phyloP scores from a whole-genome alignment of 2,329 filamentous ascomycete genomes.

The Penicillium sclerotiorum region DNA sequence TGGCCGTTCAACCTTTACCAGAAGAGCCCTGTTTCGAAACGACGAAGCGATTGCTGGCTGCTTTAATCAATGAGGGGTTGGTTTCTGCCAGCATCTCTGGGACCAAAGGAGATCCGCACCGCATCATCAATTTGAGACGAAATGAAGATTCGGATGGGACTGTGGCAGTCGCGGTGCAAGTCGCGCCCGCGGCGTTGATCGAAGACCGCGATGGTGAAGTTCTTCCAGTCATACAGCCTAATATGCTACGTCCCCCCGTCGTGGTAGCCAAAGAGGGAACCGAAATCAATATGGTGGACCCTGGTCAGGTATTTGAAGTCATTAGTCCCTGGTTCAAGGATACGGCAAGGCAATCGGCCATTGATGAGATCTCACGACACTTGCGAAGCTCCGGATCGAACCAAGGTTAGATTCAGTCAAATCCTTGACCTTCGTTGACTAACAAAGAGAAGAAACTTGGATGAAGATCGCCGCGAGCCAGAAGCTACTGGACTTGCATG shows the following conservation, averaged over 20 bases:
- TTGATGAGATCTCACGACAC: conserved; percentile 3
- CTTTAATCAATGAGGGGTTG: background rate
- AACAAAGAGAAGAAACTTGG: conserved; percentile 4
- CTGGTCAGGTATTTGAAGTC: background rate
- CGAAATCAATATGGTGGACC: background rate
- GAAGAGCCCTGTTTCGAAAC: conserved; percentile 5
- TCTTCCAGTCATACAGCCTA: conserved; percentile 1
- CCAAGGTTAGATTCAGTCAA: background rate
- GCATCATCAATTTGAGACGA: background rate
- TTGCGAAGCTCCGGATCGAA: background rate
- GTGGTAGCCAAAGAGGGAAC: background rate
- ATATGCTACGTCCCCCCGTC: background rate
- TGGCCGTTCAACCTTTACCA: background rate
- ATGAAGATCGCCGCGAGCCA: conserved; percentile 5
- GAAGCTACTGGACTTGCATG: background rate
- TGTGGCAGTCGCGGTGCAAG: background rate
- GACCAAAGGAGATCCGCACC: background rate
- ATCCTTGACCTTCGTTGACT: background rate
- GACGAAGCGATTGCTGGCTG: conserved; percentile 8
- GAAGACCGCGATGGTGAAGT: conserved; percentile 2
- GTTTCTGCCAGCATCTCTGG: background rate
- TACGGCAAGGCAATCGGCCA: background rate
- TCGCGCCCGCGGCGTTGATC: background rate
- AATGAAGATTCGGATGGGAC: background rate
- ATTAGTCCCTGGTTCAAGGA: conserved; percentile 1